Conservation (phyloP, 495 filamentous ascomycete genomes). For the Hypoxylon fuscum region DNA sequence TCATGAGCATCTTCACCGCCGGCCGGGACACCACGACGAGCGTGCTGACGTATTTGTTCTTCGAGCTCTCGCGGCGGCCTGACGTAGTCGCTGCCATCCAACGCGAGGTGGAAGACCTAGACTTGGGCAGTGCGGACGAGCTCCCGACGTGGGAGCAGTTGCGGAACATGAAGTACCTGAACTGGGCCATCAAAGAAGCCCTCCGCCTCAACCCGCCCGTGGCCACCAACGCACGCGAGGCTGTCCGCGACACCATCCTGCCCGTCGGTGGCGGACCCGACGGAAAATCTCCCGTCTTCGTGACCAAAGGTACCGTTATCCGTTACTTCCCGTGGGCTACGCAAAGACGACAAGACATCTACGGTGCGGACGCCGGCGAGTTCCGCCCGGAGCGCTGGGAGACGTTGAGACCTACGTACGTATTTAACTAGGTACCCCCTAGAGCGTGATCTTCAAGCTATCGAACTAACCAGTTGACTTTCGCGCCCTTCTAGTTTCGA, state of each 20-base stretch:
- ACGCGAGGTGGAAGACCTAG: constrained; percentile 53
- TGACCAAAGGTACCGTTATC: constrained; percentile 54
- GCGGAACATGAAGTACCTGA: constrained; percentile 60
- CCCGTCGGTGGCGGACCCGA: constrained; percentile 60
- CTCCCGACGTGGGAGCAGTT: constrained; percentile 56
- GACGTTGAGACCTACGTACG: constrained; percentile 33
- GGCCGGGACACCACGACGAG: constrained; percentile 70
- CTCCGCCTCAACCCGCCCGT: constrained; percentile 68
- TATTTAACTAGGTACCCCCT: constrained; percentile 12
- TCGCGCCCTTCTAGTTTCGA: constrained; percentile 57
- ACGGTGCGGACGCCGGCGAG: constrained; percentile 54
- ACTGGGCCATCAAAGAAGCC: constrained; percentile 58
- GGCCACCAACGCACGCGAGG: constrained; percentile 63
- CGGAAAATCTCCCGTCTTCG: constrained; percentile 56
- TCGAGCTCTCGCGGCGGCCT: constrained; percentile 64
- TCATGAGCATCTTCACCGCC: constrained; percentile 63
- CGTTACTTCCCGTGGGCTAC: constrained; percentile 57
- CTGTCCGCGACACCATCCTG: constrained; percentile 59
- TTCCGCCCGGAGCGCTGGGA: constrained; percentile 62
- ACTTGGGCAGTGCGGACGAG: constrained; percentile 17
- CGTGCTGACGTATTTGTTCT: constrained; percentile 67
- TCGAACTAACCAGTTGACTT: not conserved
- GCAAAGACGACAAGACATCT: constrained; percentile 54
- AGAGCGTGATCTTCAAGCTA: not conserved
- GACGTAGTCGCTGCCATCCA: constrained; percentile 59